Evolutionary conservation across 495 filamentous ascomycete genomes (phyloP).

Genomic region (Aspergillus diversus): DNA sequence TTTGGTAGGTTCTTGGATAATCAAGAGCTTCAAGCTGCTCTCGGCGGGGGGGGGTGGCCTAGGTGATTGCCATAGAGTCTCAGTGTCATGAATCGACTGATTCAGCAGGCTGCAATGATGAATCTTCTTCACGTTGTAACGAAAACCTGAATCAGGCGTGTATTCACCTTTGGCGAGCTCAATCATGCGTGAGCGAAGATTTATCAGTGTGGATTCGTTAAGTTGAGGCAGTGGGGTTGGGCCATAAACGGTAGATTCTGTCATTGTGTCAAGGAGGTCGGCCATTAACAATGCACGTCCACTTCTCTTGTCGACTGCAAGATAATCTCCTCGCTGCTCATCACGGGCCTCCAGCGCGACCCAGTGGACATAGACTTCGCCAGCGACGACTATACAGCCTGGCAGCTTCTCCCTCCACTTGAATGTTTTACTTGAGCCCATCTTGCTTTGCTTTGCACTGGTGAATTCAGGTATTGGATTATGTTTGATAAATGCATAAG

Average conservation of each 20-base stretch:
- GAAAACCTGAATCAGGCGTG: constrained; percentile 1
- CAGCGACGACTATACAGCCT: constrained; percentile 2
- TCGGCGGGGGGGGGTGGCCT: neutral
- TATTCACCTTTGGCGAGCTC: neutral
- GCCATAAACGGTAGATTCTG: neutral
- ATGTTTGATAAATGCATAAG: neutral
- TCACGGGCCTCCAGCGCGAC: neutral
- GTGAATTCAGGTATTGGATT: neutral
- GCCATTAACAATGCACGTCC: constrained; percentile 1
- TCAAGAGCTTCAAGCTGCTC: neutral
- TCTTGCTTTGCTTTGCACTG: neutral
- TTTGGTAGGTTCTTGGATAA: constrained; percentile 5
- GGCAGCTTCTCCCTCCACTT: neutral
- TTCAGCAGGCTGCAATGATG: constrained; percentile 5
- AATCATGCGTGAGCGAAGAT: constrained; percentile 3
- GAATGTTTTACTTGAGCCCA: neutral
- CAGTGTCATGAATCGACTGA: neutral
- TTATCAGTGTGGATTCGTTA: neutral
- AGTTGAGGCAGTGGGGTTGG: neutral
- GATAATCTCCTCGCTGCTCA: constrained; percentile 1
- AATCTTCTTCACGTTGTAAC: neutral
- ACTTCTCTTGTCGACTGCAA: neutral
- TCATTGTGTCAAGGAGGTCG: constrained; percentile 1
- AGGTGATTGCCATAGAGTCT: neutral
- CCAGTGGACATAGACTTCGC: constrained; percentile 4